Evolutionary conservation across 2,329 filamentous ascomycete species (phyloP).

Genomic region (Albophoma yamanashiensis): DNA sequence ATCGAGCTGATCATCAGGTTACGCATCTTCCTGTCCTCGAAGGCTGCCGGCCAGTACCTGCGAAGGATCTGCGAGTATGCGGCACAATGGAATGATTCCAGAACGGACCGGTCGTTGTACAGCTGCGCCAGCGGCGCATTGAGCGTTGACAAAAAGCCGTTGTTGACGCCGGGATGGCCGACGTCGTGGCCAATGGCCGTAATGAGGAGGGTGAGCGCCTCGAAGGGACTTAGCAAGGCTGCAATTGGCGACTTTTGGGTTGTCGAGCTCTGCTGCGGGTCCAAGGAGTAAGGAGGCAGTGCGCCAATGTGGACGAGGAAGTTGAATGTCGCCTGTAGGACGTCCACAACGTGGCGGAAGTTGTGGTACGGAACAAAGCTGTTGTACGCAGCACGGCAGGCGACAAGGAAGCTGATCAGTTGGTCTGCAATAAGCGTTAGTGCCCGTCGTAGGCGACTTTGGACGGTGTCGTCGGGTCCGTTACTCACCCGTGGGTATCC

Average conservation of each 20-base stretch:
- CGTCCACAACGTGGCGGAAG: slow-evolving; percentile 93
- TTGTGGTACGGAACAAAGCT: slow-evolving; percentile 96
- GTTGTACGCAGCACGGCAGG: slow-evolving; percentile 90
- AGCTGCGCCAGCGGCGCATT: slow-evolving; percentile 89
- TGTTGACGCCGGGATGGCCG: slow-evolving; percentile 95
- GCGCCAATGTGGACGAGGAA: slow-evolving; percentile 76
- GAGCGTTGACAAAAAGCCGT: slow-evolving; percentile 84
- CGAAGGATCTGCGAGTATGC: slow-evolving; percentile 94
- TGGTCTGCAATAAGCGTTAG: slow-evolving; percentile 51
- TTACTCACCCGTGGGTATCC: slow-evolving; percentile 61
- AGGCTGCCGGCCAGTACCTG: slow-evolving; percentile 79
- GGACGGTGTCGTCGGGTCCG: neutral
- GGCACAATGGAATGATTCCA: slow-evolving; percentile 96
- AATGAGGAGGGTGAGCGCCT: slow-evolving; percentile 79
- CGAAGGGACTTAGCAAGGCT: slow-evolving; percentile 69
- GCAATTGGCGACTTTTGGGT: slow-evolving; percentile 55
- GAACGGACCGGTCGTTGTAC: slow-evolving; percentile 92
- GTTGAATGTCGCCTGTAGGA: slow-evolving; percentile 85
- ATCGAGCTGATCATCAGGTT: slow-evolving; percentile 96
- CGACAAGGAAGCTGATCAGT: slow-evolving; percentile 74
- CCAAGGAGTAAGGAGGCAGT: slow-evolving; percentile 54
- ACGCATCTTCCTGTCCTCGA: slow-evolving; percentile 69
- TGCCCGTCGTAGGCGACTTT: slow-evolving; percentile 2
- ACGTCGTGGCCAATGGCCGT: slow-evolving; percentile 98
- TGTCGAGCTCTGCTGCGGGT: slow-evolving; percentile 16